Evolutionary conservation across 176 grass and related monocot genomes (phyloP), one percentile per base, ranked within the genome.

Genomic region (Canna indica): DNA sequence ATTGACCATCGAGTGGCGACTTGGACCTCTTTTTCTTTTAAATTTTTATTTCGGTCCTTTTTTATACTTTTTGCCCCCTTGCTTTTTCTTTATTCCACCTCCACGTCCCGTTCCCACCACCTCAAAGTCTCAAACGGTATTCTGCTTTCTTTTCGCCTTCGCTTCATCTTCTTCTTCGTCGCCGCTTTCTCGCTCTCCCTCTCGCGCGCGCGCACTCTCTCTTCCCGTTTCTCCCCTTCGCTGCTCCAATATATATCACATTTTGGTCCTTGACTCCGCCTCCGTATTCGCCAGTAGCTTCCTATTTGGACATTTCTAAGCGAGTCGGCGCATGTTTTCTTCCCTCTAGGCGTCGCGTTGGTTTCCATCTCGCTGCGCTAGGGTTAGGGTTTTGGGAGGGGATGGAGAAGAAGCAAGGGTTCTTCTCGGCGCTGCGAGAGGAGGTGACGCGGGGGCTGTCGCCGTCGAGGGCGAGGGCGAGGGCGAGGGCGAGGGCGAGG

Each of bases 361-460:
- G 36, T 15, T 11, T 26, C 65, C 38, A 29, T 70, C 27, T 15
- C 44, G 31, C 17, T 48, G 16, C 28, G 28, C 7, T 70, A 41
- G 22, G 64, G 64, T 25, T 41, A 12, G 64, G 64, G 42, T 30
- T 70, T 61, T 7, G 36, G 5, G 36, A 42, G 54, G 7, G 33
- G 11, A 73, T 73, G 71, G 71, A 73, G 34, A 73, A 42, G 71
- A 73, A 73, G 71, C 71, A 60, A 10, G 71, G 71, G 35, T 60
- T 73, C 54, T 60, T 73, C 24, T 73, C 71, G 53, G 71, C 36
- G 35, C 71, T 73, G 53, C n/a, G 54, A 25, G 71, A 42, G 71
- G 71, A 73, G 34, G 26, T 73, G 24, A 25, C 15, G 11, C 53
- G 71, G n/a, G 71, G 71, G 71, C 36, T 73, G 25, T 59, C 71